phyloP scores from a whole-genome alignment of 768 basidiomycete genomes.

The Suillus weaverae region DNA sequence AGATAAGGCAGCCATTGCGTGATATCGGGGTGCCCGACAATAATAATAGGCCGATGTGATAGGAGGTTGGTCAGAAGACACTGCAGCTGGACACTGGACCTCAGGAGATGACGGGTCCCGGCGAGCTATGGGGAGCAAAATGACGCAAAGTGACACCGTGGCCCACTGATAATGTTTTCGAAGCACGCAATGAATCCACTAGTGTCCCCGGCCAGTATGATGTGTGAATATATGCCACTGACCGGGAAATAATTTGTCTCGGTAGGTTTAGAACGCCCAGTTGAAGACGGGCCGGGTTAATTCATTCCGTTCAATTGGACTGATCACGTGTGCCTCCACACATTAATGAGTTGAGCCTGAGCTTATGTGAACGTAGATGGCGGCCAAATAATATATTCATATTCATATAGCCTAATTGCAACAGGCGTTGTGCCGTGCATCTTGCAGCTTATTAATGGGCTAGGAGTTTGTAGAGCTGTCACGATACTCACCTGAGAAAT shows the following conservation, averaged over 20 bases:
- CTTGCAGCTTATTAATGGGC: background rate
- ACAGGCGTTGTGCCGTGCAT: background rate
- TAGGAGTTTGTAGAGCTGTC: background rate
- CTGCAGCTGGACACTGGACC: background rate
- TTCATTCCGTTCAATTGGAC: background rate
- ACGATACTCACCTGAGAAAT: background rate
- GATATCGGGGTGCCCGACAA: background rate
- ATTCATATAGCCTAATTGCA: background rate
- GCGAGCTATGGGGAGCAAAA: background rate
- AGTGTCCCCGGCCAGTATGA: background rate
- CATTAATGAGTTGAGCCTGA: background rate
- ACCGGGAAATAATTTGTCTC: background rate
- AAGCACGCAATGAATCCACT: background rate
- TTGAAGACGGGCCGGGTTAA: background rate
- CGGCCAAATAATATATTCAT: no score
- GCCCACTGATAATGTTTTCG: background rate
- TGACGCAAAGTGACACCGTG: background rate
- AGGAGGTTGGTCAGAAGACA: slow-evolving; percentile 2
- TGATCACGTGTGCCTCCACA: background rate
- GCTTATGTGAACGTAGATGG: no score
- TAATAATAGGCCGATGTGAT: background rate
- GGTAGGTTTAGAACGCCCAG: background rate
- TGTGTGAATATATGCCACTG: background rate
- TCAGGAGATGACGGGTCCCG: background rate
- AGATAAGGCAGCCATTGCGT: background rate